A percentile compares a stretch with the other conserved stretches of the same genome.
These are phyloP conservation scores for Dissophora globulifera DNA, from an alignment of 192 early-diverging fungal genomes.

Conservation along the genomic window DNA sequence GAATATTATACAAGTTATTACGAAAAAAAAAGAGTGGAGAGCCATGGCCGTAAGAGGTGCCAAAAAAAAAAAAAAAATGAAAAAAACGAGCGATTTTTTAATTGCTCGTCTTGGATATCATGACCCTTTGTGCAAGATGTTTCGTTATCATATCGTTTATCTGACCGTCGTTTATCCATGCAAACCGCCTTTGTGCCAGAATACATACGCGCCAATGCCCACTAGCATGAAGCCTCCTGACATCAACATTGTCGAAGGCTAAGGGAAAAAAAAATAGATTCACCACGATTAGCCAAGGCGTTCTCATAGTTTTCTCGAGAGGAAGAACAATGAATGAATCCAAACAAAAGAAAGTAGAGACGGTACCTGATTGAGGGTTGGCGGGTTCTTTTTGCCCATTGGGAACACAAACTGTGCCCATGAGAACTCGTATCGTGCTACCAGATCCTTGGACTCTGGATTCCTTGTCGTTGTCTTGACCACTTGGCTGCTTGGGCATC, in stretches of 20 bases:
- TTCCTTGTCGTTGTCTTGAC: too few species aligned
- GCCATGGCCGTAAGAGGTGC: too few species aligned
- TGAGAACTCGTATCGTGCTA: conserved; percentile 20
- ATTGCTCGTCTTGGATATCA: too few species aligned
- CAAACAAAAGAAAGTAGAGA: too few species aligned
- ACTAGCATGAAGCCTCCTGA: conserved; percentile 47
- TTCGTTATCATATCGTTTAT: background rate
- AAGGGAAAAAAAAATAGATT: too few species aligned
- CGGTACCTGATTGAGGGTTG: conserved; percentile 32
- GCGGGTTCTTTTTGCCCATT: conserved; percentile 5
- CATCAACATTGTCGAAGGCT: conserved; percentile 26
- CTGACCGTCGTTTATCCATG: background rate
- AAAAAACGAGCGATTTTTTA: too few species aligned
- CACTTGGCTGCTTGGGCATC: too few species aligned
- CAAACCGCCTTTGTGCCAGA: conserved; percentile 25
- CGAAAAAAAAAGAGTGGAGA: background rate
- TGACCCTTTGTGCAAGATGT: background rate
- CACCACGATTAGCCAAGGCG: too few species aligned
- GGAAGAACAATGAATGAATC: too few species aligned
- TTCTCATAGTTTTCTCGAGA: too few species aligned
- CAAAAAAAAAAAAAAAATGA: too few species aligned
- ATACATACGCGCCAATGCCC: conserved; percentile 31
- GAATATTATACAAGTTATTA: too few species aligned
- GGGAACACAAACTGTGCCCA: conserved; percentile 34
- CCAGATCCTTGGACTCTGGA: background rate